Conservation (phyloP, 495 filamentous ascomycete species). For the Darksidea phi region DNA sequence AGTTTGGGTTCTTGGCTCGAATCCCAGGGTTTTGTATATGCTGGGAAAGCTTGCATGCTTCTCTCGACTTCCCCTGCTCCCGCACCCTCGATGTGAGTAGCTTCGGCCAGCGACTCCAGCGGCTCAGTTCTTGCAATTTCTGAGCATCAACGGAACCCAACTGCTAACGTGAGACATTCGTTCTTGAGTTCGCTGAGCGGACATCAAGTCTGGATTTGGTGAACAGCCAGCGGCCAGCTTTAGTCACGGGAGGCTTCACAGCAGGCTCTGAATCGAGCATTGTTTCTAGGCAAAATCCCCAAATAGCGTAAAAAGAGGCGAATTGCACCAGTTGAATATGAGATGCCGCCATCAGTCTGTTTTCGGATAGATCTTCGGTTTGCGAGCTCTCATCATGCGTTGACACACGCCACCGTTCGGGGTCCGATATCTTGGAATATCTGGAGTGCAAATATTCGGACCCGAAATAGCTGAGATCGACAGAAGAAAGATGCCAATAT, state of each 20-base stretch:
- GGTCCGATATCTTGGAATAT: constrained; percentile 2
- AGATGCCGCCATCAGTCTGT: neutral
- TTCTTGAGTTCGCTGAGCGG: constrained; percentile 3
- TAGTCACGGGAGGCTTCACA: neutral
- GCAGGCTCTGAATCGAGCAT: neutral
- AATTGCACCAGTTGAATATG: neutral
- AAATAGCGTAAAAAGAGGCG: neutral
- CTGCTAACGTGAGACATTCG: constrained; percentile 2
- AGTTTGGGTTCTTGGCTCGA: neutral
- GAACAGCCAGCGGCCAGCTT: neutral
- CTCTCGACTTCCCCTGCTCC: neutral
- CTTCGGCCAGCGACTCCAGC: constrained; percentile 11
- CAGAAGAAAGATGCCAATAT: neutral
- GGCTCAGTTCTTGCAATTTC: neutral
- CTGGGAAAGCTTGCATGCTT: neutral
- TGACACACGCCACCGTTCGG: neutral
- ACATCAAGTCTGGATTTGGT: neutral
- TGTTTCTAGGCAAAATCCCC: constrained; percentile 1
- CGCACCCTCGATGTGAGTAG: neutral
- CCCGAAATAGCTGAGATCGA: constrained; percentile 1
- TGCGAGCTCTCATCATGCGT: constrained; percentile 3
- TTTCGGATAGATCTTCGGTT: constrained; percentile 11
- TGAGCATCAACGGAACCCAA: neutral
- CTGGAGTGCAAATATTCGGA: neutral
- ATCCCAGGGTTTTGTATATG: constrained; percentile 8